Conservation (phyloP, 108 stramenopile genomes). For the Phaeodactylum tricornutum region DNA sequence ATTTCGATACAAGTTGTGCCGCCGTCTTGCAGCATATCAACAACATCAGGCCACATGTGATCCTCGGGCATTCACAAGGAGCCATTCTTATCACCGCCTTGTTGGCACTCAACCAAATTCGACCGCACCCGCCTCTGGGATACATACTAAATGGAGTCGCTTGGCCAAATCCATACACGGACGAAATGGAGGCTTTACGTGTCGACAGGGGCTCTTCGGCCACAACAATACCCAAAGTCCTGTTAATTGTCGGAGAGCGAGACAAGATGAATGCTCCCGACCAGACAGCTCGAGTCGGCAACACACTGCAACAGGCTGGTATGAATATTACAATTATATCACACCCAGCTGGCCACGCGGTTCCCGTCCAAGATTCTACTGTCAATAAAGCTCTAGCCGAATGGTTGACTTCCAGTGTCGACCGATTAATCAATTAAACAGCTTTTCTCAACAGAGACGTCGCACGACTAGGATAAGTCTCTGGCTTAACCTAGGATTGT, state of each 20-base stretch:
- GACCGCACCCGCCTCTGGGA: conserved; percentile 26
- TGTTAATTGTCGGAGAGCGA: conserved; percentile 49
- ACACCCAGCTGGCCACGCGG: conserved; percentile 60
- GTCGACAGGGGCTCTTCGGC: neutral
- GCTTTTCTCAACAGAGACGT: too few relatives aligned
- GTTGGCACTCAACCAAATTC: conserved; percentile 27
- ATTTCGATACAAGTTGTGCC: conserved; percentile 44
- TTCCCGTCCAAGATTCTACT: conserved; percentile 29
- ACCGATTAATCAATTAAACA: too few relatives aligned
- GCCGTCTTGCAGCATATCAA: conserved; percentile 25
- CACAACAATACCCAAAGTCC: conserved; percentile 9
- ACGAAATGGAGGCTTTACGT: conserved; percentile 17
- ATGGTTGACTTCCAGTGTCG: conserved; percentile 3
- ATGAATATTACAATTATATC: conserved; percentile 35
- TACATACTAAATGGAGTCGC: conserved; percentile 74
- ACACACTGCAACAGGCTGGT: conserved; percentile 24
- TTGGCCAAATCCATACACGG: conserved; percentile 62
- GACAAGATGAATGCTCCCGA: conserved; percentile 65
- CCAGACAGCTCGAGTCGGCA: conserved; percentile 38
- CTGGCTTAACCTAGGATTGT: too few relatives aligned
- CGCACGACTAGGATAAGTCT: too few relatives aligned
- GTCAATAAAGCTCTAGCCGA: neutral
- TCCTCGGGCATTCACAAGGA: conserved; percentile 75
- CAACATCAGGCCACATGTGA: conserved; percentile 14
- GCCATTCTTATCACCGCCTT: conserved; percentile 62